Base-by-base conservation (phyloP, 1,139 yeast genomes). In the Candida glucosophila region DNA sequence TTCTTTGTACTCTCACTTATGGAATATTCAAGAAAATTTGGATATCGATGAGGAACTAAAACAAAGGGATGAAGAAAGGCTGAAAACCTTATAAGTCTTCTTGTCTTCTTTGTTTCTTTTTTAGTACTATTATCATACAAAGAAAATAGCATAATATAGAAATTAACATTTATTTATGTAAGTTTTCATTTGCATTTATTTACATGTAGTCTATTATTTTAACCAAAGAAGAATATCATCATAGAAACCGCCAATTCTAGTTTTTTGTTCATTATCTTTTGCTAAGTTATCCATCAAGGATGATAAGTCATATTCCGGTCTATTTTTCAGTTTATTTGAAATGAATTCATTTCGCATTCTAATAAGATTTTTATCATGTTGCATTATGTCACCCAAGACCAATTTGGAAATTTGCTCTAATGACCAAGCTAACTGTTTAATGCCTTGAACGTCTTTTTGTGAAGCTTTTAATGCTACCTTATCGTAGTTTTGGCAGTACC, bases 21-120 rank as follows among this genome's bases (percentile, higher is more conserved):
- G 98, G 98, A 70, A 77, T 41, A 83, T 93, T 26, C 98, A 90
- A 57, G 98, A 90, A 49, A 69, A 77, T 40, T 59, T 81, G 35
- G 78, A 77, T 25, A 38, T 74, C 24, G 73, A 64, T 17, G 58
- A 41, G 24, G 46, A 43, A 25, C 36, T 46, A 19, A 37, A 47
- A 22, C 30, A 29, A 20, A 38, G 38, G 21, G 48, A 44, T 19
- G 37, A 34, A 24, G 50, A 46, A 22, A 19, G 21, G n/a, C 8
- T 16, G n/a, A 16, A n/a, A 16, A 16, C 18, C 18, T 16, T 16
- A 8, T 16, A 8, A 16, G 18, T 16, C 8, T 16, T 16, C n/a
- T n/a, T 16, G n/a, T 16, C n/a, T 16, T 16, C n/a, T n/a, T n/a
- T n/a, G n/a, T n/a, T n/a, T n/a, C n/a, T n/a, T n/a, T n/a, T n/a